Percentiles rank a stretch among this genome's conserved stretches.
Evolutionary conservation across 768 basidiomycete species (phyloP).

Genomic region (Kondoa subrosea): DNA sequence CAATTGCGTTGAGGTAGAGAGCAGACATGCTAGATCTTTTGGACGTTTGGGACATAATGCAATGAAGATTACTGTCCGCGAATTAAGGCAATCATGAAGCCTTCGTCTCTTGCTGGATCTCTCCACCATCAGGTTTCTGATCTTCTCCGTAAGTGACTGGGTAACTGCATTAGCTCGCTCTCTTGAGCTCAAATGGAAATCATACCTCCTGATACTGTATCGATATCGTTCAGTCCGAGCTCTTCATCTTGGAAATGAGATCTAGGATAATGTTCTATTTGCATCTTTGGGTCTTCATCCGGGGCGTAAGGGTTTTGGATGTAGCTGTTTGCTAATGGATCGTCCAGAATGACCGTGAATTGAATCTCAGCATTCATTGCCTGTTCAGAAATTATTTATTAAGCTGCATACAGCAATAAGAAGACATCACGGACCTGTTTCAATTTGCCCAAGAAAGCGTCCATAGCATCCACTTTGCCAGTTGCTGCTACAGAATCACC

Average conservation of each 20-base stretch:
- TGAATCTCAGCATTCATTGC: conserved; percentile 59
- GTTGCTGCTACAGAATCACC: conserved; percentile 43
- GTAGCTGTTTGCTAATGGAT: conserved; percentile 88
- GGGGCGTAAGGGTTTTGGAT: conserved; percentile 95
- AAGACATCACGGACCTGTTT: conserved; percentile 52
- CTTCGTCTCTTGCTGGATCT: no score
- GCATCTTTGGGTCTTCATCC: conserved; percentile 89
- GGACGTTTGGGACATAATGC: no score
- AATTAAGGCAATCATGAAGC: no score
- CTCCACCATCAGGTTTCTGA: no score
- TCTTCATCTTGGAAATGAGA: conserved; percentile 86
- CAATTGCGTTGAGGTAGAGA: no score
- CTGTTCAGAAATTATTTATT: conserved; percentile 32
- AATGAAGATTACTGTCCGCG: no score
- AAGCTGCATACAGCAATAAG: not conserved
- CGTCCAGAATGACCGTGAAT: conserved; percentile 86
- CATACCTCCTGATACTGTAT: no score
- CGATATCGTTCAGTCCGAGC: conserved; percentile 48
- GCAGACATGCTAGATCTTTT: no score
- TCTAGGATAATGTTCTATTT: conserved; percentile 61
- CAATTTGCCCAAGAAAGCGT: conserved; percentile 54
- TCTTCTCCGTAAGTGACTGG: no score
- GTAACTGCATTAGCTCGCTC: no score
- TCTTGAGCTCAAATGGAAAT: no score
- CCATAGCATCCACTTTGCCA: conserved; percentile 41